Percentiles rank a stretch among this genome's conserved stretches.
Evolutionary conservation across 2,329 filamentous ascomycete genomes (phyloP).

Genomic region (Arthrinium phaeospermum): DNA sequence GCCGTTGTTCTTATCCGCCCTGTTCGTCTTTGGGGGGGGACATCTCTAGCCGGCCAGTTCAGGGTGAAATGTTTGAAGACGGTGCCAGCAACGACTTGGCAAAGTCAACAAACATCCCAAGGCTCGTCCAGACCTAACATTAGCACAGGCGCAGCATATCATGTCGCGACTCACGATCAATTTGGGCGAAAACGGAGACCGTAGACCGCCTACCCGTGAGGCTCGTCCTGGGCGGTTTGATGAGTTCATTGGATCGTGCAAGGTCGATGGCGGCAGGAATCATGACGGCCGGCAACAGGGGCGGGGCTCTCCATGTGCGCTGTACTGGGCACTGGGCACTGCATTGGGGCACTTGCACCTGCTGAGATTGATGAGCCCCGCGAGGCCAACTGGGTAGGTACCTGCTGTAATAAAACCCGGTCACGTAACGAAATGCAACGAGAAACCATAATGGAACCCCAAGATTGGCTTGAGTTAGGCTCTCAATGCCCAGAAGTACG

Average conservation of each 20-base stretch:
- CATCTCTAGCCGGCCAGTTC: neutral
- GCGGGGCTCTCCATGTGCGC: constrained; percentile 12
- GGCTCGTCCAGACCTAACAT: neutral
- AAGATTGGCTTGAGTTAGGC: constrained; percentile 4
- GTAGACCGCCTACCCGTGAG: constrained; percentile 2
- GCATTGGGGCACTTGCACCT: neutral
- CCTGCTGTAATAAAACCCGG: neutral
- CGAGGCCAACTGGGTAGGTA: neutral
- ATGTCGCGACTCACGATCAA: neutral
- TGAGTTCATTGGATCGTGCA: constrained; percentile 14
- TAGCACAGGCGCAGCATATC: neutral
- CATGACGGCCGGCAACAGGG: neutral
- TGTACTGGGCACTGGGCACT: neutral
- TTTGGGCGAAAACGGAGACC: neutral
- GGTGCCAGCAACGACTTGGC: constrained; percentile 16
- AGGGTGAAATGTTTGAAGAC: constrained; percentile 5
- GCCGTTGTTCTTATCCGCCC: neutral
- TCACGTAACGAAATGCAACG: neutral
- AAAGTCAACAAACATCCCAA: constrained; percentile 12
- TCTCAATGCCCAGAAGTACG: neutral
- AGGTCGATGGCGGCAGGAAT: constrained; percentile 13
- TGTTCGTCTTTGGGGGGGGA: neutral
- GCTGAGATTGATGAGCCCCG: neutral
- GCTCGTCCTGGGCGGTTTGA: constrained; percentile 2
- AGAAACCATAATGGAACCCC: constrained; percentile 1